Conservation (phyloP, 1,284 basidiomycete species). For the Cutaneotrichosporon spelunceum region DNA sequence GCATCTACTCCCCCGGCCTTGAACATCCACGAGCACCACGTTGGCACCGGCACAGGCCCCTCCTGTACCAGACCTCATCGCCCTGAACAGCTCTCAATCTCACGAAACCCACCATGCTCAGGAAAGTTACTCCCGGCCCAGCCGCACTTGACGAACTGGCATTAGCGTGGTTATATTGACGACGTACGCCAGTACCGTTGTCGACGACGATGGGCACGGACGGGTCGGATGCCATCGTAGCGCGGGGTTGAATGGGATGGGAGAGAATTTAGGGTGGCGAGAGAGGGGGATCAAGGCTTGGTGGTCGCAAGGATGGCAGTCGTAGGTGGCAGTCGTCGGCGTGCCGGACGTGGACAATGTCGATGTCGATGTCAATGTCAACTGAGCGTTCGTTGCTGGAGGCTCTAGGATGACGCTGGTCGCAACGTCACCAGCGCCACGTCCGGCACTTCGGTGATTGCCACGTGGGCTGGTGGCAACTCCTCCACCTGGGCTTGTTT, state of each 20-base stretch:
- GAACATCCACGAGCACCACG: too few species aligned
- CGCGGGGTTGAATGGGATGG: constrained; percentile 1
- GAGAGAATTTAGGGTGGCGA: not conserved
- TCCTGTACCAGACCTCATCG: too few species aligned
- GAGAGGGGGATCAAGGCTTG: not conserved
- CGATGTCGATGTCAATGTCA: not conserved
- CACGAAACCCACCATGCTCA: constrained; percentile 70
- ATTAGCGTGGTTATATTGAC: not conserved
- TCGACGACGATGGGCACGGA: constrained; percentile 80
- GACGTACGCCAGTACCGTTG: constrained; percentile 90
- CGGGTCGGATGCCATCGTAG: constrained; percentile 28
- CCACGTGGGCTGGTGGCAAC: constrained; percentile 8
- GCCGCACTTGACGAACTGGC: constrained; percentile 94
- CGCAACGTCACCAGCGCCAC: constrained; percentile 8
- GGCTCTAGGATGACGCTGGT: not conserved
- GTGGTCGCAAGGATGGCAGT: not conserved
- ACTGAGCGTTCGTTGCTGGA: not conserved
- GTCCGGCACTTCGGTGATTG: not conserved
- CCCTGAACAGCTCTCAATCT: not conserved
- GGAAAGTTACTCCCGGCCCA: constrained; percentile 99
- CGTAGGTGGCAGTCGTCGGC: too few species aligned
- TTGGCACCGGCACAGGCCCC: not conserved
- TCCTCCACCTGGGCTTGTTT: not conserved
- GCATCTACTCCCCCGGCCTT: not conserved
- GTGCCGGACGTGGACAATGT: not conserved